Conservation (phyloP, 106 monocot species). For the Agapanthus africanus region DNA sequence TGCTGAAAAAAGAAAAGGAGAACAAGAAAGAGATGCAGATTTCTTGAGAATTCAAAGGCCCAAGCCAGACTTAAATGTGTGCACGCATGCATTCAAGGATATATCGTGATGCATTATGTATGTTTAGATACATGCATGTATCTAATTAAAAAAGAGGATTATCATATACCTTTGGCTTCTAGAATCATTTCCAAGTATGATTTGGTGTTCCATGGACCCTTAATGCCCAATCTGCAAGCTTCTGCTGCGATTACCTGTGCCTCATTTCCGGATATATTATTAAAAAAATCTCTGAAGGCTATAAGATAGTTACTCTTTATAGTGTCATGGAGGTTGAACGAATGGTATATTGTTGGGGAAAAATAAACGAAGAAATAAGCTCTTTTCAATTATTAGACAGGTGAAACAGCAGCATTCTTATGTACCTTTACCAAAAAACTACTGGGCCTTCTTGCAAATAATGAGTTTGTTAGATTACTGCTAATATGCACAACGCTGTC, state of each 20-base stretch:
- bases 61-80: neutral
- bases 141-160: neutral
- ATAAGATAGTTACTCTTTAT: neutral
- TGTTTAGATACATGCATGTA: neutral
- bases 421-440: too few relatives aligned
- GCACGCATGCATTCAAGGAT: neutral
- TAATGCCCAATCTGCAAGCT: slow-evolving; percentile 59
- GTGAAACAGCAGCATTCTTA: too few relatives aligned
- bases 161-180: slow-evolving; percentile 69
- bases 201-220: slow-evolving; percentile 90
- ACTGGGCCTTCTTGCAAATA: too few relatives aligned
- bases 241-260: slow-evolving; percentile 67
- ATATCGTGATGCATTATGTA: neutral
- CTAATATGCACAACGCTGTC: too few relatives aligned
- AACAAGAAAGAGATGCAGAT: neutral
- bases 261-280: neutral
- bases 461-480: too few relatives aligned
- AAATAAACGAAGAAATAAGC: too few relatives aligned
- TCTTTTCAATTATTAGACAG: too few relatives aligned
- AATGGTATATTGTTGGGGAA: too few relatives aligned
- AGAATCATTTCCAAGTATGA: slow-evolving; percentile 99
- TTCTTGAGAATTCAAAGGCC: neutral
- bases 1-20: neutral
- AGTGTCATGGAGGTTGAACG: too few relatives aligned
- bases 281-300: neutral